phyloP scores from a whole-genome alignment of 148 eudicot species.

The Arbutus unedo region DNA sequence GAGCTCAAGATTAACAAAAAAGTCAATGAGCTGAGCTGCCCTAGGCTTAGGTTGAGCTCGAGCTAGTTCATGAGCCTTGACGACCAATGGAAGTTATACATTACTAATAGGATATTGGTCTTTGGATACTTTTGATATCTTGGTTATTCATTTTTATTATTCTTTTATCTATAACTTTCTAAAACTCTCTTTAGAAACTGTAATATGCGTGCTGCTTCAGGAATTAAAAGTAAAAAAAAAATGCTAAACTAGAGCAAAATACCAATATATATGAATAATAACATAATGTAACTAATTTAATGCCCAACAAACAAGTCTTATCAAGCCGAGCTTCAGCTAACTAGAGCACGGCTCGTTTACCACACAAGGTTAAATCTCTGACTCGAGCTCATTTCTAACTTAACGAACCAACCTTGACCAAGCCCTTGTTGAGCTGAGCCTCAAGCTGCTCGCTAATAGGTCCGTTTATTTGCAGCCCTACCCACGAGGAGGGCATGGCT shows the following conservation, averaged over 20 bases:
- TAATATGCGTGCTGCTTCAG: not conserved
- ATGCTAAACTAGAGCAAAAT: not conserved
- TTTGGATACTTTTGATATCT: not conserved
- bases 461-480: not conserved
- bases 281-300: not conserved
- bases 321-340: not conserved
- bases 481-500: not conserved
- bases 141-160: not conserved
- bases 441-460: not conserved
- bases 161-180: not conserved
- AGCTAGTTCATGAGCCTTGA: not conserved
- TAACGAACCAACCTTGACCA: not conserved
- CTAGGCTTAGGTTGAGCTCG: not conserved
- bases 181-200: not conserved
- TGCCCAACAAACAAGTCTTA: not conserved
- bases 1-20: not conserved
- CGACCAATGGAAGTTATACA: not conserved
- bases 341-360: not conserved
- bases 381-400: not conserved
- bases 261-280: not conserved
- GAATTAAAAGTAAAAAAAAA: not conserved
- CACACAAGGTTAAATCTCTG: not conserved
- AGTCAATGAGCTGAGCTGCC: not conserved
- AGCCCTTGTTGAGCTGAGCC: not conserved
- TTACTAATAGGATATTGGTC: not conserved